A percentile compares a stretch with the other conserved stretches of the same genome.
These are phyloP conservation scores for Wallacemonas sp. DNA, from an alignment of 208 protist genomes.

Conservation along the genomic window DNA sequence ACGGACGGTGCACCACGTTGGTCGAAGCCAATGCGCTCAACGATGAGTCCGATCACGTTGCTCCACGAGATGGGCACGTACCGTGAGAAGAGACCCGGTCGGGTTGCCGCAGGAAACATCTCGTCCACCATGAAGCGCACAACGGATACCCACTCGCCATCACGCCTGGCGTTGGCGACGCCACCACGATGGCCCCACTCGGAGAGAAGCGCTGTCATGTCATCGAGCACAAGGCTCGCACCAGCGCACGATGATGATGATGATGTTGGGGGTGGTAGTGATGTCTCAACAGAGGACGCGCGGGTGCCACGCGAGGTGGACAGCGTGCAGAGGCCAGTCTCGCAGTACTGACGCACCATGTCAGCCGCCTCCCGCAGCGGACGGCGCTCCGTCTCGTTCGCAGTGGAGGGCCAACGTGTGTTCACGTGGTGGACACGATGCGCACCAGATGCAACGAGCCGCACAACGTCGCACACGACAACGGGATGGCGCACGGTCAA, in stretches of 20 bases:
- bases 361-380: neutral
- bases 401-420: too few relatives aligned
- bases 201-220: neutral
- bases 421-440: too few relatives aligned
- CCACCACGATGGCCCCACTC: slow-evolving; percentile 6
- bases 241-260: too few relatives aligned
- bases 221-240: neutral
- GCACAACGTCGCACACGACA: neutral
- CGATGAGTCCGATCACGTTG: slow-evolving; percentile 21
- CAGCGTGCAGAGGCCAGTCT: neutral
- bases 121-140: slow-evolving; percentile 19
- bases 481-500: neutral
- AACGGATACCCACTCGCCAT: neutral
- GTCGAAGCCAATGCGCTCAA: slow-evolving; percentile 31
- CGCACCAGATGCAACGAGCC: neutral
- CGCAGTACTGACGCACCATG: neutral
- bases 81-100: neutral
- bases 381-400: too few relatives aligned
- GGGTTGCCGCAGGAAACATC: neutral
- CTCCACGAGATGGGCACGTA: slow-evolving; percentile 16
- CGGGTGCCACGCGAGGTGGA: neutral
- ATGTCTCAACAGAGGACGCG: too few relatives aligned
- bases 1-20: slow-evolving; percentile 18
- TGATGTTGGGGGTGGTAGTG: too few relatives aligned
- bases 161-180: neutral